Evolutionary conservation across 257 asterid species (phyloP).

Genomic region (Solanum neorickii): DNA sequence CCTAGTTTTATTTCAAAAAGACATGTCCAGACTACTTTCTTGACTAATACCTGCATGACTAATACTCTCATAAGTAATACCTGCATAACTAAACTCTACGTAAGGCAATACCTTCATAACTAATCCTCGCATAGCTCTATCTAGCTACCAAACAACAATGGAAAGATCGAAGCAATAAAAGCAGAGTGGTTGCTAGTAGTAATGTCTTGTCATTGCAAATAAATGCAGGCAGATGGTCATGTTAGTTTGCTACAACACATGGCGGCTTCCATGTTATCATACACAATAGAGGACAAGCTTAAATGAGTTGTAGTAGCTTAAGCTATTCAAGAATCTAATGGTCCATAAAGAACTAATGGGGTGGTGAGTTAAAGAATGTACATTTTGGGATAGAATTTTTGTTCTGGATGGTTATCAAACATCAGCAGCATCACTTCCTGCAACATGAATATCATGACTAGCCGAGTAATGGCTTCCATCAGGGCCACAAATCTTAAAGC

Average conservation of each 20-base stretch:
- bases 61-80: too few species aligned
- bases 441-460: constrained; percentile 41
- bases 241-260: background rate
- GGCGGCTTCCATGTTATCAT: background rate
- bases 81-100: too few species aligned
- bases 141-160: too few species aligned
- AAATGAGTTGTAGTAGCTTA: too few species aligned
- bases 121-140: too few species aligned
- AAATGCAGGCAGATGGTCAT: background rate
- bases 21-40: background rate
- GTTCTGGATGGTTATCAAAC: constrained; percentile 10
- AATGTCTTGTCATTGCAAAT: background rate
- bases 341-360: background rate
- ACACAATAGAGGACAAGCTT: background rate
- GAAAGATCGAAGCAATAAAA: background rate
- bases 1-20: background rate
- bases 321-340: background rate
- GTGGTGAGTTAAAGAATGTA: constrained; percentile 24
- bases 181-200: background rate
- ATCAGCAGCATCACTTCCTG: constrained; percentile 61
- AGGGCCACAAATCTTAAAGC: constrained; percentile 11
- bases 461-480: constrained; percentile 26
- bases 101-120: too few species aligned
- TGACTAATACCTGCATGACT: too few species aligned
- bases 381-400: constrained; percentile 19